phyloP scores from a whole-genome alignment of 2,329 filamentous ascomycete genomes.

The Xylariomycetidae sp. region DNA sequence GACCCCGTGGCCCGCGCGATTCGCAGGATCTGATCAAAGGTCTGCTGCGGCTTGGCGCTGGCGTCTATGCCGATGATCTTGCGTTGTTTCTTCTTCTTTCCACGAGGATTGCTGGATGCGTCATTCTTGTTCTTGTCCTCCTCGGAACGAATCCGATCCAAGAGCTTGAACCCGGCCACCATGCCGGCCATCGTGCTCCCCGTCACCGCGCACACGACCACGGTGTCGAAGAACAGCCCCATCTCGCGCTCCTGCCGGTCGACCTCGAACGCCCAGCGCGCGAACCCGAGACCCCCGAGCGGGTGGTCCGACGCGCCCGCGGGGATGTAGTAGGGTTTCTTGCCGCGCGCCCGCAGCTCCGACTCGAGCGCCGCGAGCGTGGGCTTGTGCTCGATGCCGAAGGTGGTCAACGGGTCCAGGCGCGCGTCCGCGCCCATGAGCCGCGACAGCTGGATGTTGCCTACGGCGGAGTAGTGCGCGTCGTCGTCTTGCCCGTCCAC shows the following conservation, averaged over 20 bases:
- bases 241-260: slow-evolving; percentile 55
- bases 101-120: slow-evolving; percentile 35
- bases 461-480: slow-evolving; percentile 56
- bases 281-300: slow-evolving; percentile 65
- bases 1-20: slow-evolving; percentile 61
- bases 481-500: slow-evolving; percentile 58
- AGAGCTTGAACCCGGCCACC: slow-evolving; percentile 67
- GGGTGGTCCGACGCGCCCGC: slow-evolving; percentile 68
- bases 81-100: no score
- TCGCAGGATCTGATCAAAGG: slow-evolving; percentile 59
- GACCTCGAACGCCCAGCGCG: slow-evolving; percentile 67
- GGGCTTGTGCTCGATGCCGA: slow-evolving; percentile 65
- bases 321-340: slow-evolving; percentile 67
- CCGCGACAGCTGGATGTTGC: slow-evolving; percentile 67
- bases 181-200: slow-evolving; percentile 69
- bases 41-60: slow-evolving; percentile 55
- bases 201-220: slow-evolving; percentile 67
- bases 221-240: slow-evolving; percentile 61
- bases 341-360: slow-evolving; percentile 47
- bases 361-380: slow-evolving; percentile 51
- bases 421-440: slow-evolving; percentile 63
- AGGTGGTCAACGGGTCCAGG: slow-evolving; percentile 54
- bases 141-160: no score
- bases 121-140: slow-evolving; percentile 44
- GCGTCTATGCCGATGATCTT: slow-evolving; percentile 66